Evolutionary conservation across 2,329 filamentous ascomycete species (phyloP).

Genomic region (Didymella pinodella): DNA sequence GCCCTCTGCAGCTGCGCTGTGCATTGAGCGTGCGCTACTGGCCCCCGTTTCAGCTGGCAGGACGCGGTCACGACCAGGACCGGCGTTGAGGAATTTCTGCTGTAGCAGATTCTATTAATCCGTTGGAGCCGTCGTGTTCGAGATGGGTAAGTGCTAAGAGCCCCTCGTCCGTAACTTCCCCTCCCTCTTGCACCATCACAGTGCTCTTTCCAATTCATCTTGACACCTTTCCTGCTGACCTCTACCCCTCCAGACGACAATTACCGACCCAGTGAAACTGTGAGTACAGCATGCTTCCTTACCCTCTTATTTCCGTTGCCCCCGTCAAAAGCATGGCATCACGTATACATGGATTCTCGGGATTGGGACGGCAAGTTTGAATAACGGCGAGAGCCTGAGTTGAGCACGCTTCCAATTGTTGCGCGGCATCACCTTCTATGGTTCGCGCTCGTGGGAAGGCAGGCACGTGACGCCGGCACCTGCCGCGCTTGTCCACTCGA

Average conservation of each 20-base stretch:
- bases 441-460: conserved; percentile 24
- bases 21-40: conserved; percentile 40
- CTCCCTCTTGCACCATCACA: conserved; percentile 35
- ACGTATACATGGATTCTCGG: conserved; percentile 1
- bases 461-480: conserved; percentile 26
- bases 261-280: conserved; percentile 36
- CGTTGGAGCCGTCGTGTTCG: conserved; percentile 29
- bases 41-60: conserved; percentile 38
- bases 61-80: conserved; percentile 34
- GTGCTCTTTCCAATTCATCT: conserved; percentile 31
- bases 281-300: conserved; percentile 27
- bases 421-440: conserved; percentile 1
- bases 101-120: conserved; percentile 37
- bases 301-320: conserved; percentile 14
- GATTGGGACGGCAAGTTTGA: background rate
- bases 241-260: conserved; percentile 34
- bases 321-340: conserved; percentile 5
- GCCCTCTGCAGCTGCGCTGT: conserved; percentile 39
- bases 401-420: background rate
- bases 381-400: background rate
- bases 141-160: conserved; percentile 39
- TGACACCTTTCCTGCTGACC: conserved; percentile 31
- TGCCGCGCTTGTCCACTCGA: conserved; percentile 23
- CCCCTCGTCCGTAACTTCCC: conserved; percentile 29
- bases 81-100: conserved; percentile 34